Conservation (phyloP, 2,329 filamentous ascomycete species). For the Nigrospora osmanthi region DNA sequence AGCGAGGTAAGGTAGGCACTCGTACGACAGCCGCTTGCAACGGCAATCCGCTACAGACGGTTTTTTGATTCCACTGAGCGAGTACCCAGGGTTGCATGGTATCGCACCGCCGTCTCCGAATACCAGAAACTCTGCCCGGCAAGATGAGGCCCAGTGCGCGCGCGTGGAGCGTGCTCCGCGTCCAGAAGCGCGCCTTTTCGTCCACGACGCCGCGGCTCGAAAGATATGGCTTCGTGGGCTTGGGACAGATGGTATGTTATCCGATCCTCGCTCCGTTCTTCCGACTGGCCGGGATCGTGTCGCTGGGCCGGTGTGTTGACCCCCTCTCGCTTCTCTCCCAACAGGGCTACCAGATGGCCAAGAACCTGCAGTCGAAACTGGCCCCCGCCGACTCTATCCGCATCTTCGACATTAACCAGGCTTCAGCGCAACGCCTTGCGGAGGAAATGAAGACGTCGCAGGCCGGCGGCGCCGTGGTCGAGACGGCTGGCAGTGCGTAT, state of each 20-base stretch:
- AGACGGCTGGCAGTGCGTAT: constrained; percentile 34
- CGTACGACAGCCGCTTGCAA: no score
- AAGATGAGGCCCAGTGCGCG: constrained; percentile 33
- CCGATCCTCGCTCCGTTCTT: no score
- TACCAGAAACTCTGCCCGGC: not conserved
- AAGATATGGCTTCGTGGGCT: constrained; percentile 50
- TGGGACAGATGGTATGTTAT: constrained; percentile 50
- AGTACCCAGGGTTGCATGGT: no score
- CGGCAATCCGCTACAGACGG: no score
- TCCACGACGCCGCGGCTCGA: constrained; percentile 38
- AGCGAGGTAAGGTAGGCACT: no score
- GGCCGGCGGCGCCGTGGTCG: constrained; percentile 35
- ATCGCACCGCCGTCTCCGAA: no score
- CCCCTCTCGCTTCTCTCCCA: not conserved
- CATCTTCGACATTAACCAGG: constrained; percentile 49
- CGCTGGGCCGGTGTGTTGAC: constrained; percentile 2
- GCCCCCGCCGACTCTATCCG: constrained; percentile 39
- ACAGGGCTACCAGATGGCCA: constrained; percentile 56
- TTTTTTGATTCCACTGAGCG: no score
- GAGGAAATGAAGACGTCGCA: constrained; percentile 35
- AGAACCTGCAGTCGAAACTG: constrained; percentile 52
- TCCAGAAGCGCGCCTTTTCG: constrained; percentile 41
- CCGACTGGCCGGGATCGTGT: not conserved
- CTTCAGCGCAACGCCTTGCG: constrained; percentile 36
- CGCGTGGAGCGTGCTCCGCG: constrained; percentile 26